These are phyloP conservation scores for Pseudocercospora cruenta DNA, from an alignment of 2,329 filamentous ascomycete genomes.

Conservation along the genomic window DNA sequence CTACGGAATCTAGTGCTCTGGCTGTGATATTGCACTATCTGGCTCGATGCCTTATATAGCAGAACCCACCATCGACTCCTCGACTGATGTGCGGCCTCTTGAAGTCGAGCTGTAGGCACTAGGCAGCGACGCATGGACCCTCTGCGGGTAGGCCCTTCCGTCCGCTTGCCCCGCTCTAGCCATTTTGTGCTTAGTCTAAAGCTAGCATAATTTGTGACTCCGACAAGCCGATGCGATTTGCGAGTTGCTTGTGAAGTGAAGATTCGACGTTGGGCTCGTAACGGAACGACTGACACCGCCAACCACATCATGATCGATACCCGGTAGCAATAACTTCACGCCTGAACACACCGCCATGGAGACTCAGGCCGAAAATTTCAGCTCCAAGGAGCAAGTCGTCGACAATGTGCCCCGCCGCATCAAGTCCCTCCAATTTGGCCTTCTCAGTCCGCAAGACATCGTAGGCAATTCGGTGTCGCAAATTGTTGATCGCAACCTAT, in stretches of 20 bases:
- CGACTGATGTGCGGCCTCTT: background rate
- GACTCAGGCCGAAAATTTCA: constrained; percentile 23
- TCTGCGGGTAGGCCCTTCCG: too few relatives aligned
- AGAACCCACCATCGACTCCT: background rate
- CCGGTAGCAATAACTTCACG: constrained; percentile 21
- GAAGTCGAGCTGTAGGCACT: background rate
- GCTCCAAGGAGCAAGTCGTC: constrained; percentile 80
- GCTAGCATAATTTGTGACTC: background rate
- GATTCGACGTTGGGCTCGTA: background rate
- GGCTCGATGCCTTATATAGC: too few relatives aligned
- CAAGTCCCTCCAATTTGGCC: constrained; percentile 90
- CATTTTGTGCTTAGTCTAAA: background rate
- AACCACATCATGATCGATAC: constrained; percentile 14
- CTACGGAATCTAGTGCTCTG: background rate
- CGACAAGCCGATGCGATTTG: background rate
- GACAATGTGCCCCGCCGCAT: constrained; percentile 90
- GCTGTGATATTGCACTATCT: too few relatives aligned
- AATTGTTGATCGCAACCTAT: constrained; percentile 90
- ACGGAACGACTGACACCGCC: too few relatives aligned
- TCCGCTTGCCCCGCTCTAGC: background rate
- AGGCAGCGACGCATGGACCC: background rate
- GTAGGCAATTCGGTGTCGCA: constrained; percentile 94
- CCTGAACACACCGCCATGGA: constrained; percentile 21
- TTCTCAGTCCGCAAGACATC: constrained; percentile 85
- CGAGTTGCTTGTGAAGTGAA: background rate